Conservation (phyloP, 306 rosid genomes). For the Elaeagnus macrophylla region DNA sequence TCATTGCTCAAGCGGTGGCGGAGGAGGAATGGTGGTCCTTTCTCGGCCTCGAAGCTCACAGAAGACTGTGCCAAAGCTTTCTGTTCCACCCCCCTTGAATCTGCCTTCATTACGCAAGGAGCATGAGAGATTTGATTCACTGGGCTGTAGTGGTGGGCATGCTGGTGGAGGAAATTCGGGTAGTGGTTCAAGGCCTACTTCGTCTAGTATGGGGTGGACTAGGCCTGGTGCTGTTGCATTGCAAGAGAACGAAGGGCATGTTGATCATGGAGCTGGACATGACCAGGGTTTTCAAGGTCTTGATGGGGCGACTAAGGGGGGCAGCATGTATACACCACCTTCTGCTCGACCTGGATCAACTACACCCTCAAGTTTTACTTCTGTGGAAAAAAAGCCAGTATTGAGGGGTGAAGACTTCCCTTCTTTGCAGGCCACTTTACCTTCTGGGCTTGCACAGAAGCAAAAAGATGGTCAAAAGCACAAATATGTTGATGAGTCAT, state of each 20-base stretch:
- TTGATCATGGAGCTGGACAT: conserved; percentile 31
- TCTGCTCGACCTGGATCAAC: conserved; percentile 41
- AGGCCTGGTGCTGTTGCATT: conserved; percentile 41
- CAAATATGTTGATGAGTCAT: conserved; percentile 23
- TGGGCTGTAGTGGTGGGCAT: conserved; percentile 54
- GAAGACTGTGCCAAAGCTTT: conserved; percentile 81
- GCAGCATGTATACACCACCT: conserved; percentile 52
- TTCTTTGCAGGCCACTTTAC: conserved; percentile 66
- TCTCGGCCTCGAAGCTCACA: conserved; percentile 89
- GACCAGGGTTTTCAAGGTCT: conserved; percentile 30
- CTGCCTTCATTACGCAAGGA: conserved; percentile 83
- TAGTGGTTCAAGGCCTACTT: conserved; percentile 58
- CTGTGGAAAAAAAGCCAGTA: conserved; percentile 36
- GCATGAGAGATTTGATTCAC: conserved; percentile 75
- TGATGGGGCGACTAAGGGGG: conserved; percentile 32
- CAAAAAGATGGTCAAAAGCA: conserved; percentile 47
- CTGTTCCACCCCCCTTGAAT: conserved; percentile 99
- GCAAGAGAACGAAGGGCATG: conserved; percentile 40
- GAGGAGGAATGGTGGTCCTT: conserved; percentile 76
- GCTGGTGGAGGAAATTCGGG: conserved; percentile 58
- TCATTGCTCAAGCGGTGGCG: conserved; percentile 27
- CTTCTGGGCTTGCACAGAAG: conserved; percentile 53
- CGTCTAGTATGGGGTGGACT: conserved; percentile 88
- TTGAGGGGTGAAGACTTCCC: conserved; percentile 96
- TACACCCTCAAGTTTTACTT: conserved; percentile 22